These are phyloP conservation scores for Rhododendron simsii DNA, from an alignment of 148 eudicot genomes.

Conservation along the genomic window DNA sequence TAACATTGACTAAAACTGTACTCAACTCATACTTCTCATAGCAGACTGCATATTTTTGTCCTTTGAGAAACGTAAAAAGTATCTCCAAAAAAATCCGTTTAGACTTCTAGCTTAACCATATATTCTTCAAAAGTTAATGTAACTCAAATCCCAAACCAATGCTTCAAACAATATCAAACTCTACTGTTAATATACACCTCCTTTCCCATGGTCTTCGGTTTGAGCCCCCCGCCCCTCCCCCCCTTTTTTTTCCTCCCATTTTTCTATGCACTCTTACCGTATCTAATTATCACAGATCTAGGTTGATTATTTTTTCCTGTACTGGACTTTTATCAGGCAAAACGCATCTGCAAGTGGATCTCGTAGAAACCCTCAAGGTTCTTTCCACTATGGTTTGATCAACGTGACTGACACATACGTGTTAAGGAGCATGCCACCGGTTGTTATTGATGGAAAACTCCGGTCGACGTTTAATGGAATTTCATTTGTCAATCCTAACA, in stretches of 20 bases:
- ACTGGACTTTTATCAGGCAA: conserved; percentile 39
- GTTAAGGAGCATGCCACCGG: conserved; percentile 63
- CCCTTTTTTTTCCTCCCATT: background rate
- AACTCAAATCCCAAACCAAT: background rate
- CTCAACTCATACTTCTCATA: background rate
- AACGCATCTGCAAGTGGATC: conserved; percentile 90
- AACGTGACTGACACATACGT: conserved; percentile 64
- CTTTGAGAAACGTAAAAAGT: background rate
- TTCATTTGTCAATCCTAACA: conserved; percentile 73
- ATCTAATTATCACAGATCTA: background rate
- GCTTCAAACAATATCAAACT: background rate
- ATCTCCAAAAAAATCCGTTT: background rate
- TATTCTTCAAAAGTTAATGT: background rate
- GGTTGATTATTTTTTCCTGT: background rate
- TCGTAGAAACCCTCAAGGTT: conserved; percentile 96
- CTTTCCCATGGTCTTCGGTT: background rate
- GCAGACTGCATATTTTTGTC: background rate
- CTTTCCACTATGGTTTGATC: conserved; percentile 83
- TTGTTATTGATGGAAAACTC: conserved; percentile 54
- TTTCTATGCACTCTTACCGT: background rate
- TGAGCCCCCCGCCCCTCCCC: background rate
- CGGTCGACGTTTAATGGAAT: conserved; percentile 78
- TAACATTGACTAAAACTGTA: background rate
- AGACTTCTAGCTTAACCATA: background rate
- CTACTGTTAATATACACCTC: background rate